Percentiles rank a stretch among this genome's conserved stretches.
Evolutionary conservation across 1,284 basidiomycete species (phyloP).

Genomic region (Takashimella tepidaria): DNA sequence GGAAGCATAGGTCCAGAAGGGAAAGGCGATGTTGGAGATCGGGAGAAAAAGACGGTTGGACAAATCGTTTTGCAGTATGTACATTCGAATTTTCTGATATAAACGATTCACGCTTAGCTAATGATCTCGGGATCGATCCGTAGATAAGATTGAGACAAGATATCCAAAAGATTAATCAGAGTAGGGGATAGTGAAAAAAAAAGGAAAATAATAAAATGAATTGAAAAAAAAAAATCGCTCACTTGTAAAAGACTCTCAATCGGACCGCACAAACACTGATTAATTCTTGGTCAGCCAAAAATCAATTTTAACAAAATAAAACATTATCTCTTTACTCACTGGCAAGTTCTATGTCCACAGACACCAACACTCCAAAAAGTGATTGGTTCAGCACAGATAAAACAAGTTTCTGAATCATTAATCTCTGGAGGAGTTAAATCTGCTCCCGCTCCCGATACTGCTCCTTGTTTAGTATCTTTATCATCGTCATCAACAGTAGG

Average conservation of each 20-base stretch:
- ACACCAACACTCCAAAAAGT: constrained; percentile 82
- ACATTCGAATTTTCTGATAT: constrained; percentile 64
- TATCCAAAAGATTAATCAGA: not conserved
- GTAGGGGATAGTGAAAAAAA: not conserved
- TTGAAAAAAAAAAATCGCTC: too few species aligned
- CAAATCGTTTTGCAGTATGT: constrained; percentile 95
- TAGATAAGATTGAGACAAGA: too few species aligned
- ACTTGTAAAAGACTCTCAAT: constrained; percentile 87
- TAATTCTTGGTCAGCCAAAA: constrained; percentile 63
- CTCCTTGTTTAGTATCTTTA: too few species aligned
- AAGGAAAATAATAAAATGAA: too few species aligned
- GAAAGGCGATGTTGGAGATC: constrained; percentile 61
- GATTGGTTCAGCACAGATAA: constrained; percentile 93
- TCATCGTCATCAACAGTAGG: too few species aligned
- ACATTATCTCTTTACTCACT: constrained; percentile 27
- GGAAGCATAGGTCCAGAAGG: constrained; percentile 55
- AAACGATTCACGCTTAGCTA: too few species aligned
- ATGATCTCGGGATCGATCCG: too few species aligned
- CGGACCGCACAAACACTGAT: constrained; percentile 74
- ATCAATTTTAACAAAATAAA: too few species aligned
- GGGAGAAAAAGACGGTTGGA: constrained; percentile 74
- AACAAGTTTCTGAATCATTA: constrained; percentile 62
- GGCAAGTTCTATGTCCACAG: constrained; percentile 68
- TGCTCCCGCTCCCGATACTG: too few species aligned
- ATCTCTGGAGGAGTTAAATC: constrained; percentile 11